Base-by-base conservation (phyloP, 225 moss, liverwort and hornwort species). In the Sphagnum contortum region DNA sequence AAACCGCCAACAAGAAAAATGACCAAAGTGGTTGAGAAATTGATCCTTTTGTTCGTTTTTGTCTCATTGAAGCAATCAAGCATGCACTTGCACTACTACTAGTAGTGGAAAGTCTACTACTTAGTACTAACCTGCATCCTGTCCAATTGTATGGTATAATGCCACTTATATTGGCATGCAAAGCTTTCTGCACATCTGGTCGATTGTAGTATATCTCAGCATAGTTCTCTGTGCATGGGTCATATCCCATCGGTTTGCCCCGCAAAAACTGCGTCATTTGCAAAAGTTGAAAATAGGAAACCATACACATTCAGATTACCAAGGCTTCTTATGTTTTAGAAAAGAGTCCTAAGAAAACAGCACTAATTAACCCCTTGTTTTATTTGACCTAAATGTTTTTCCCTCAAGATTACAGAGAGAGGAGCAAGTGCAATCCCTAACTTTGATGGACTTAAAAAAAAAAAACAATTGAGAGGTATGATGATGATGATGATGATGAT, bases 141-240 rank as follows among this genome's bases (percentile, higher is more conserved):
- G 54, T 62, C 91, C 91, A 91, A 49, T 79, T 79, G 3, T 76
- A 76, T 2, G 70, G 61, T 5, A 81, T 83, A 57, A 64, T 55
- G 48, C 78, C 69, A 9, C 79, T 81, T 45, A 62, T 72, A 48
- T 68, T 66, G 5, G 77, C 83, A 67, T 92, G 89, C 8, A 92
- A 73, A 59, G 92, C 85, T 65, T 74, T 55, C 65, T 92, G 92
- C 60, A 92, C 92, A 55, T 89, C 89, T 50, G 29, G 78, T 49
- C 82, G 68, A 69, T 74, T 79, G 52, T 87, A 80, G 68, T 92
- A 92, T 0, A 70, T 51, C 14, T 76, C 60, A 2, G 80, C 71
- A 12, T 73, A 62, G 47, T 70, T 68, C 44, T 69, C 74, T 2
- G 49, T 49, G 53, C 90, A 92, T 57, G 89, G 74, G 68, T 76